A percentile compares a stretch with the other conserved stretches of the same genome.
Evolutionary conservation across 768 basidiomycete genomes (phyloP).

Genomic region (Gloeophyllum trabeum): DNA sequence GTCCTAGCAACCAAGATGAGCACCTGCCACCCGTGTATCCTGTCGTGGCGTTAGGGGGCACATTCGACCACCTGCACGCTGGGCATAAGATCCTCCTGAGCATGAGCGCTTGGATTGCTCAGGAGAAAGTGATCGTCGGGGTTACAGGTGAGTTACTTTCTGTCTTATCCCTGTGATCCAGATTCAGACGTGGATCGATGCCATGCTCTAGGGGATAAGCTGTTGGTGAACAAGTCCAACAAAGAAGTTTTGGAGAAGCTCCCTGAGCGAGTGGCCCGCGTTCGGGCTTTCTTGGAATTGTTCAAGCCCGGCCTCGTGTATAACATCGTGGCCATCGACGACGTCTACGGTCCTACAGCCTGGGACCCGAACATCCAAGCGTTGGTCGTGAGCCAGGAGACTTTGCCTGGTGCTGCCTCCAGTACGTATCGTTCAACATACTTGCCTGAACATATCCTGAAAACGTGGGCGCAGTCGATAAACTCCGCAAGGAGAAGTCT

Average conservation of each 20-base stretch:
- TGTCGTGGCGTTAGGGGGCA: slow-evolving; percentile 85
- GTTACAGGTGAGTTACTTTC: slow-evolving; percentile 82
- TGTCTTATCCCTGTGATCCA: too few relatives aligned
- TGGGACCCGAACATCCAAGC: slow-evolving; percentile 85
- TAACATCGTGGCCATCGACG: slow-evolving; percentile 64
- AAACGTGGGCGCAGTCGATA: slow-evolving; percentile 40
- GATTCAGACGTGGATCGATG: not conserved
- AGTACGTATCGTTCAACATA: slow-evolving; percentile 37
- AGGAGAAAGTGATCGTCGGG: slow-evolving; percentile 78
- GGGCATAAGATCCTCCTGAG: slow-evolving; percentile 96
- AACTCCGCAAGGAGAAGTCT: slow-evolving; percentile 37
- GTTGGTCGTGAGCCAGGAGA: slow-evolving; percentile 87
- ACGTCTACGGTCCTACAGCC: slow-evolving; percentile 88
- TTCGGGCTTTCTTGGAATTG: slow-evolving; percentile 58
- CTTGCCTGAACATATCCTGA: slow-evolving; percentile 1
- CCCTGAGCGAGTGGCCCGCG: slow-evolving; percentile 36
- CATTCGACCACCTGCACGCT: slow-evolving; percentile 95
- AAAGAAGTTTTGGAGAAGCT: slow-evolving; percentile 58
- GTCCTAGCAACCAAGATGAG: slow-evolving; percentile 1
- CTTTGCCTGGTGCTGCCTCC: slow-evolving; percentile 58
- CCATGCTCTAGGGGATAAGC: slow-evolving; percentile 41
- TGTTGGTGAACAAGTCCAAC: slow-evolving; percentile 65
- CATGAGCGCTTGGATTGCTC: slow-evolving; percentile 79
- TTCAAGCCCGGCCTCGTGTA: slow-evolving; percentile 57
- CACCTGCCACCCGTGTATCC: slow-evolving; percentile 28